Conservation (phyloP, 139 green algal genomes). For the Picochlorum costavermella region DNA sequence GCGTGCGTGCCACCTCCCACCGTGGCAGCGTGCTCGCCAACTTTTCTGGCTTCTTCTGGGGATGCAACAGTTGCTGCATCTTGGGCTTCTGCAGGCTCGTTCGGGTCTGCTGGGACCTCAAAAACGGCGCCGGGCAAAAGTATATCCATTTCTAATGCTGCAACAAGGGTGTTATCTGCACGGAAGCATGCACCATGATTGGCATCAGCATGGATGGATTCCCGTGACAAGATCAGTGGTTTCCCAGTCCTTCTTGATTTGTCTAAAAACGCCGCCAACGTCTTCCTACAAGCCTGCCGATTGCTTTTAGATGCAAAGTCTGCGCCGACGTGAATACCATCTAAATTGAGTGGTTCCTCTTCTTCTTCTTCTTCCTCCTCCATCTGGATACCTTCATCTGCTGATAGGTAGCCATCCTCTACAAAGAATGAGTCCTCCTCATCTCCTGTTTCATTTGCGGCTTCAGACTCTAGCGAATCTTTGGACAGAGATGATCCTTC, state of each 20-base stretch:
- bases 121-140: neutral
- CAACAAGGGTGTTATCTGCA: neutral
- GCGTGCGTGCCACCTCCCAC: neutral
- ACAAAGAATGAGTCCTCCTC: conserved; percentile 65
- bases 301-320: neutral
- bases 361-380: conserved; percentile 34
- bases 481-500: conserved; percentile 30
- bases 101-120: neutral
- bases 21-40: neutral
- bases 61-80: neutral
- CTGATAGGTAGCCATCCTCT: conserved; percentile 59
- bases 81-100: neutral
- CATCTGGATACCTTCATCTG: conserved; percentile 52
- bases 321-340: neutral
- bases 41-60: neutral
- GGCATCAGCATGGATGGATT: neutral
- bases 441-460: conserved; percentile 10
- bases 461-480: neutral
- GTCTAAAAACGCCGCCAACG: conserved; percentile 1
- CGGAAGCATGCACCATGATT: conserved; percentile 6
- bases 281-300: neutral
- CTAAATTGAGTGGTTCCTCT: neutral
- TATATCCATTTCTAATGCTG: neutral
- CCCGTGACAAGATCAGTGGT: neutral
- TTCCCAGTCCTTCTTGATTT: neutral